phyloP scores from a whole-genome alignment of 345 rosid genomes.

The Linum usitatissimum region DNA sequence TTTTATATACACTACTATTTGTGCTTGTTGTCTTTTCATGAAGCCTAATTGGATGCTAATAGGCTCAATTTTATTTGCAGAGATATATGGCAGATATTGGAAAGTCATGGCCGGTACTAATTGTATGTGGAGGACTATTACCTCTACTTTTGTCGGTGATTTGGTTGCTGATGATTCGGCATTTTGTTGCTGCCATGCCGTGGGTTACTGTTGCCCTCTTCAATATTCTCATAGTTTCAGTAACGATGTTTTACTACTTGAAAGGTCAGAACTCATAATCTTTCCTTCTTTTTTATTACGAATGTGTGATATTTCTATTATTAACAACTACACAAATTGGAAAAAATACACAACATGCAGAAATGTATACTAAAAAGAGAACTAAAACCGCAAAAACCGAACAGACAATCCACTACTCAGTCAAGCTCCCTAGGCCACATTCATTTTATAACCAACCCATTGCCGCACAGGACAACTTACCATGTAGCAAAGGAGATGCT shows the following conservation, averaged over 20 bases:
- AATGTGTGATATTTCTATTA: no score
- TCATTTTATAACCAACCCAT: no score
- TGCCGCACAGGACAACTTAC: no score
- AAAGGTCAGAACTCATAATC: constrained; percentile 43
- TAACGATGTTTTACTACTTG: constrained; percentile 72
- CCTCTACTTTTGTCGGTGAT: constrained; percentile 80
- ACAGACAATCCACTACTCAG: no score
- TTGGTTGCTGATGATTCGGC: constrained; percentile 86
- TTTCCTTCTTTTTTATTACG: neutral
- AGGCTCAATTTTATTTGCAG: constrained; percentile 32
- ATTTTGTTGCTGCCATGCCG: constrained; percentile 94
- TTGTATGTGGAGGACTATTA: constrained; percentile 87
- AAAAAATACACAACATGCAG: no score
- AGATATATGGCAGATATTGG: constrained; percentile 92
- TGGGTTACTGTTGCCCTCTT: constrained; percentile 88
- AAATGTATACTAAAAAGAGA: no score
- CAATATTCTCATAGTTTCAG: constrained; percentile 66
- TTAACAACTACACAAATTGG: no score
- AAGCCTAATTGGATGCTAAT: constrained; percentile 7
- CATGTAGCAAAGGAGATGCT: neutral
- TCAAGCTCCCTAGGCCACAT: no score
- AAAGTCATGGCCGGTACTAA: constrained; percentile 90
- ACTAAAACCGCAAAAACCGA: no score
- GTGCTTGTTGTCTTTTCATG: neutral
- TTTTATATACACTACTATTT: neutral